Evolutionary conservation across 345 rosid species (phyloP).

Genomic region (Gossypium bickii): DNA sequence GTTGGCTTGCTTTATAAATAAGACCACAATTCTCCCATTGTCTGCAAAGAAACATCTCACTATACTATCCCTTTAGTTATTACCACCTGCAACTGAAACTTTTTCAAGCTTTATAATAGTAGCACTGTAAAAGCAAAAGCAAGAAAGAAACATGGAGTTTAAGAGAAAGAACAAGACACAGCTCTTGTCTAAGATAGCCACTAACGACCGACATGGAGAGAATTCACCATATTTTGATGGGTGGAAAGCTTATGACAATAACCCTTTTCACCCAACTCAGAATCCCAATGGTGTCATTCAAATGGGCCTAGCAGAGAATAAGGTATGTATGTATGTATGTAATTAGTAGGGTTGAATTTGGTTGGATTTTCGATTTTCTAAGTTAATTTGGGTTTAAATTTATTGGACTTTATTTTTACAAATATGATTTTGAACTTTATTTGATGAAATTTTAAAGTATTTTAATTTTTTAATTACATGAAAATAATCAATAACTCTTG

Average conservation of each 20-base stretch:
- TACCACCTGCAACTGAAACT: background rate
- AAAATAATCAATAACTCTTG: no score
- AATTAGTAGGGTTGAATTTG: no score
- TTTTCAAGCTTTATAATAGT: background rate
- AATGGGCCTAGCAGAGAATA: conserved; percentile 90
- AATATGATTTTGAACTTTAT: no score
- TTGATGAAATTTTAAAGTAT: no score
- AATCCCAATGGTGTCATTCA: conserved; percentile 75
- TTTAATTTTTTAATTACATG: no score
- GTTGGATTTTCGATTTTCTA: no score
- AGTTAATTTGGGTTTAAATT: no score
- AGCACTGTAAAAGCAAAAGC: no score
- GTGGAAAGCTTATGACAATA: conserved; percentile 69
- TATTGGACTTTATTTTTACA: no score
- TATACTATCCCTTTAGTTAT: no score
- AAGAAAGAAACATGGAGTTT: background rate
- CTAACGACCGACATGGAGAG: conserved; percentile 58
- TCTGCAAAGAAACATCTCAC: background rate
- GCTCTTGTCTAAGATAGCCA: conserved; percentile 58
- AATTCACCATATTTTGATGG: conserved; percentile 77
- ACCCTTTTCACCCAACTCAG: conserved; percentile 51
- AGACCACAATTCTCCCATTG: background rate
- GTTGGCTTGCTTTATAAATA: background rate
- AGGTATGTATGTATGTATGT: conserved; percentile 29
- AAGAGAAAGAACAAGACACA: background rate